Evolutionary conservation across 2,329 filamentous ascomycete genomes (phyloP).

Genomic region (Diaporthe helianthi): DNA sequence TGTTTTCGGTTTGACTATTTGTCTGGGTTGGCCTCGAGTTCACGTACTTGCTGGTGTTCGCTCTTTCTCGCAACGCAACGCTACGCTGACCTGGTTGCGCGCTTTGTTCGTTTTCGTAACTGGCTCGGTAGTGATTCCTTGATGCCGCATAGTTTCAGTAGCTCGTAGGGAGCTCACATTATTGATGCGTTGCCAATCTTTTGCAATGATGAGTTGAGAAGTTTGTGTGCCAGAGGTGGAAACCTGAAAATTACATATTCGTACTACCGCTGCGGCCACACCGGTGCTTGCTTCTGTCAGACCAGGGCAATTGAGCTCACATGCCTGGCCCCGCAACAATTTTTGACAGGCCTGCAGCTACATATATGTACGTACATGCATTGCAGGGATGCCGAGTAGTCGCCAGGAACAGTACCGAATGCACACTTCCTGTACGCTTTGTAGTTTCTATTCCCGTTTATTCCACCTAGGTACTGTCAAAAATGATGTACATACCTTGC

Average conservation of each 20-base stretch:
- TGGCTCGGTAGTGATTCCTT: not conserved
- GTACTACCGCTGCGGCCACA: not conserved
- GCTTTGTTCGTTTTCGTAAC: slow-evolving; percentile 2
- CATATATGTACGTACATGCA: not conserved
- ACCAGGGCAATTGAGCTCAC: slow-evolving; percentile 1
- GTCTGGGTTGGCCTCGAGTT: not conserved
- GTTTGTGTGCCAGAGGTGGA: not conserved
- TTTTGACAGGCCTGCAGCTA: not conserved
- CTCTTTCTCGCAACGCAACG: not conserved
- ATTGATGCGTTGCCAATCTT: not conserved
- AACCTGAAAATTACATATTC: not conserved
- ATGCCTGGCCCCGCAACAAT: slow-evolving; percentile 5
- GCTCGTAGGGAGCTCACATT: not conserved
- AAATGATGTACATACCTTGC: not conserved
- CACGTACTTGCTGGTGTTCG: not conserved
- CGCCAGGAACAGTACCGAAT: not conserved
- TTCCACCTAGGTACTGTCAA: not conserved
- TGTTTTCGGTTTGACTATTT: not conserved
- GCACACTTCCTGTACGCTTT: not conserved
- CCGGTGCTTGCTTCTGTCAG: not conserved
- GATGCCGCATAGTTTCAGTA: not conserved
- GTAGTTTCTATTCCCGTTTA: not conserved
- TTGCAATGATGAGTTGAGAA: not conserved
- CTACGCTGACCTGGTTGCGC: not conserved
- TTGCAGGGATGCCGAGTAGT: not conserved